These are phyloP conservation scores for Tirmania nivea DNA, from an alignment of 495 filamentous ascomycete species.

Conservation along the genomic window DNA sequence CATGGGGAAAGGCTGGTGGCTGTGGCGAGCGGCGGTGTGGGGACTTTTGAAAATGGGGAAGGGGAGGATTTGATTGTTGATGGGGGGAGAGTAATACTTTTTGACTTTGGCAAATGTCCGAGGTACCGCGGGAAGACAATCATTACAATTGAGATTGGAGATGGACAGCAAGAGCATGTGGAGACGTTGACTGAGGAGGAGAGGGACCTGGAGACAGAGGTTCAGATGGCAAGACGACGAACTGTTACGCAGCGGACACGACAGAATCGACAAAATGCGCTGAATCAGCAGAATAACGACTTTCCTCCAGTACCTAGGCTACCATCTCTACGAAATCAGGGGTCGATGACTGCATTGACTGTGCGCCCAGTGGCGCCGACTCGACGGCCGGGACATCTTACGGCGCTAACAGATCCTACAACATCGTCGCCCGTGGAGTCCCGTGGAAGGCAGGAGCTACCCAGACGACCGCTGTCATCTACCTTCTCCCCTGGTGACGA, in stretches of 20 bases:
- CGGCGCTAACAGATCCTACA: conserved; percentile 1
- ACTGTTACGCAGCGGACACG: conserved; percentile 38
- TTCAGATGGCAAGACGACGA: conserved; percentile 56
- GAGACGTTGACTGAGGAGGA: conserved; percentile 43
- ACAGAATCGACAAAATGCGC: conserved; percentile 19
- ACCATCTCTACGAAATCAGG: neutral
- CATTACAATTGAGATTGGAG: conserved; percentile 54
- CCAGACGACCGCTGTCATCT: conserved; percentile 6
- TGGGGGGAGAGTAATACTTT: conserved; percentile 52
- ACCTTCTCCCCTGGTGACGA: conserved; percentile 3
- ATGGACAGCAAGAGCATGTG: conserved; percentile 35
- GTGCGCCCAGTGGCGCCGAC: conserved; percentile 12
- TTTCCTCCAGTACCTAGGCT: conserved; percentile 2
- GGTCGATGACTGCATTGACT: neutral
- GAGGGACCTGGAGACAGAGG: conserved; percentile 57
- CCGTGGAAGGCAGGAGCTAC: conserved; percentile 9
- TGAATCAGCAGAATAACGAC: conserved; percentile 1
- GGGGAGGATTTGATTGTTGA: conserved; percentile 62
- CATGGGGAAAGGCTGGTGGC: conserved; percentile 42
- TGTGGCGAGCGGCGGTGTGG: conserved; percentile 53
- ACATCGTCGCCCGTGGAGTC: conserved; percentile 23
- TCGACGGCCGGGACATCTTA: conserved; percentile 2
- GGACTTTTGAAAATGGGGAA: conserved; percentile 34
- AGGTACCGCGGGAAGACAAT: conserved; percentile 33
- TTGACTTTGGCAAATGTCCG: conserved; percentile 48